Evolutionary conservation across 345 rosid species (phyloP).

Genomic region (Lepidium africanum): DNA sequence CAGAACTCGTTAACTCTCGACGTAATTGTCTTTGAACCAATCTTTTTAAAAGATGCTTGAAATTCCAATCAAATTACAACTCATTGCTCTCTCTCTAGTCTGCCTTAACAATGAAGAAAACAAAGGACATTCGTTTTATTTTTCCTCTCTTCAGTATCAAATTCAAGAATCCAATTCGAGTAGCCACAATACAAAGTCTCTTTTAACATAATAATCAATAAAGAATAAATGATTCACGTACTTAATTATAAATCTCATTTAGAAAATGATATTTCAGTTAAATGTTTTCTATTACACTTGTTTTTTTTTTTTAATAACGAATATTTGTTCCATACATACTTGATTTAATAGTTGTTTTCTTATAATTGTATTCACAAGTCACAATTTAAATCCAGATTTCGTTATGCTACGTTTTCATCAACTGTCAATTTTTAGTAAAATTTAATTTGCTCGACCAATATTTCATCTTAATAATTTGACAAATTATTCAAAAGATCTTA

Average conservation of each 20-base stretch:
- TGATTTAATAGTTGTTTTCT: not conserved
- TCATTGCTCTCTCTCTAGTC: too few species aligned
- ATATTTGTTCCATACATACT: not conserved
- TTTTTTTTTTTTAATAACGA: not conserved
- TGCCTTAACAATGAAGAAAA: conserved; percentile 19
- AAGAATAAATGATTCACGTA: not conserved
- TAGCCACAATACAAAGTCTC: conserved; percentile 17
- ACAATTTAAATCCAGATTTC: not conserved
- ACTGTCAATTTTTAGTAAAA: not conserved
- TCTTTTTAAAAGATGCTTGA: too few species aligned
- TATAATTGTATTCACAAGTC: not conserved
- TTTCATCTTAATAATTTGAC: not conserved
- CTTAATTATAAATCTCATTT: not conserved
- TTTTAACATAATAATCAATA: not conserved
- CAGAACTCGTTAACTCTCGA: not conserved
- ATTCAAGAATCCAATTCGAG: conserved; percentile 30
- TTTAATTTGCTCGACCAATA: not conserved
- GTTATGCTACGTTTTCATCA: not conserved
- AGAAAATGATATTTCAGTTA: not conserved
- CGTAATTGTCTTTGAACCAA: not conserved
- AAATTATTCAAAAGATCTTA: not conserved
- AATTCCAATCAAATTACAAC: too few species aligned
- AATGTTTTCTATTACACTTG: not conserved
- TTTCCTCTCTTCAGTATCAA: conserved; percentile 5
- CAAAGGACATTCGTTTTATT: conserved; percentile 4